Evolutionary conservation across 805 yeast genomes (phyloP), one percentile per base, ranked within the genome.

Genomic region (Yamadazyma sp.): DNA sequence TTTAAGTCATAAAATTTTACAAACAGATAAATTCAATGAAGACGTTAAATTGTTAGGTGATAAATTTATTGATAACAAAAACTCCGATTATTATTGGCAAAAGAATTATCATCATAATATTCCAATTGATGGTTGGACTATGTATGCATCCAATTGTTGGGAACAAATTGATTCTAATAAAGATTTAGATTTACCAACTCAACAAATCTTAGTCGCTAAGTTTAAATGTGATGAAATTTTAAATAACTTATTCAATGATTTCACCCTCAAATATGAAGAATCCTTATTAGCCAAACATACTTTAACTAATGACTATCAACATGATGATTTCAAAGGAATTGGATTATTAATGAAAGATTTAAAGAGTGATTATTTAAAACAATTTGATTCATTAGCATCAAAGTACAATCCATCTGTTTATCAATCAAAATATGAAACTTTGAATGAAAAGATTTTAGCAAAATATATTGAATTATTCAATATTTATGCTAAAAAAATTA

Each of bases 121-220:
- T 37, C 98, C 98, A 8, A 70, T 91, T 35, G 98, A 93, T 60
- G 98, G 97, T 16, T 93, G 98, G 98, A 75, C 91, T 4, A 61
- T 88, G 56, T 93, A 93, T 50, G 88, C 96, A 1, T 82, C 79
- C 36, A 84, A 81, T 52, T 81, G 95, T 46, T 93, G 98, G 98
- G 81, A 85, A 33, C 96, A 87, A 59, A 93, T 93, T 50, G 95
- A 87, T 56, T 71, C 74, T 42, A 93, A 93, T 62, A 89, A 87
- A 60, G 98, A 93, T 56, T 74, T 93, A 44, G 98, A 93, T 61
- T 70, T 93, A 45, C 98, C 98, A 18, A 89, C 98, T 2, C 98
- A 93, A 55, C 98, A 93, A 58, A 85, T 86, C 21, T 69, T 93
- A 40, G 98, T 93, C 16, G 95, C 98, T 6, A 77, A 93, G 49